Conservation (phyloP, 208 protist species). For the Crithidia sp. region DNA sequence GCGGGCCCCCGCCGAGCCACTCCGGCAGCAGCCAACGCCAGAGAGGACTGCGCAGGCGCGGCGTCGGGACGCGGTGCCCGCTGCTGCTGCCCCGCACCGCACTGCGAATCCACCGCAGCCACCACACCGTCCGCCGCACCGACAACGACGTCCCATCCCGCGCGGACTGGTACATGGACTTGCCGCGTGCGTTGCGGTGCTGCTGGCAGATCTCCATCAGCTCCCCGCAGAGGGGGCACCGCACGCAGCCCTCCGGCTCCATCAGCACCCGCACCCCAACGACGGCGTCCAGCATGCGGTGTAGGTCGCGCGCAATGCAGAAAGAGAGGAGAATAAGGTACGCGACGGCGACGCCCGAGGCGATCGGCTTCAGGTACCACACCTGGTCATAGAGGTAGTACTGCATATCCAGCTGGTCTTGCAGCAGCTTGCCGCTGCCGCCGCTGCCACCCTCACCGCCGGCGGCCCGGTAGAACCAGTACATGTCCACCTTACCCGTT, state of each 20-base stretch:
- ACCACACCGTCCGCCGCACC: slow-evolving; percentile 25
- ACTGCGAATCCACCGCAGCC: slow-evolving; percentile 28
- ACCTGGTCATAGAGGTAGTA: slow-evolving; percentile 40
- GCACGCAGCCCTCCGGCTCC: slow-evolving; percentile 57
- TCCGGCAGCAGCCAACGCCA: slow-evolving; percentile 30
- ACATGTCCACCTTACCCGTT: slow-evolving; percentile 35
- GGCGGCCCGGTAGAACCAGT: slow-evolving; percentile 46
- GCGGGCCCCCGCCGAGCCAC: slow-evolving; percentile 17
- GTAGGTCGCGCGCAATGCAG: slow-evolving; percentile 37
- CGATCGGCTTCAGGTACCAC: slow-evolving; percentile 31
- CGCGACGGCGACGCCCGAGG: slow-evolving; percentile 12
- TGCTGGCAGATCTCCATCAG: slow-evolving; percentile 35
- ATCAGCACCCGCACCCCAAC: slow-evolving; percentile 56
- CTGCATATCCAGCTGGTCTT: slow-evolving; percentile 28
- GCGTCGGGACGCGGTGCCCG: slow-evolving; percentile 12
- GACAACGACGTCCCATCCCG: slow-evolving; percentile 11
- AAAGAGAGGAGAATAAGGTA: slow-evolving; percentile 24
- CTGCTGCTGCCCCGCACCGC: slow-evolving; percentile 23
- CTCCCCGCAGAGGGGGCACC: slow-evolving; percentile 66
- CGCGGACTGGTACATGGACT: slow-evolving; percentile 8
- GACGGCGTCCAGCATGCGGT: slow-evolving; percentile 45
- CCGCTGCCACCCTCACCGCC: slow-evolving; percentile 4
- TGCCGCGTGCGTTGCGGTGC: slow-evolving; percentile 20
- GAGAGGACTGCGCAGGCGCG: slow-evolving; percentile 19
- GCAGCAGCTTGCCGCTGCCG: slow-evolving; percentile 3